phyloP scores from a whole-genome alignment of 306 rosid genomes.

The Malus orientalis region DNA sequence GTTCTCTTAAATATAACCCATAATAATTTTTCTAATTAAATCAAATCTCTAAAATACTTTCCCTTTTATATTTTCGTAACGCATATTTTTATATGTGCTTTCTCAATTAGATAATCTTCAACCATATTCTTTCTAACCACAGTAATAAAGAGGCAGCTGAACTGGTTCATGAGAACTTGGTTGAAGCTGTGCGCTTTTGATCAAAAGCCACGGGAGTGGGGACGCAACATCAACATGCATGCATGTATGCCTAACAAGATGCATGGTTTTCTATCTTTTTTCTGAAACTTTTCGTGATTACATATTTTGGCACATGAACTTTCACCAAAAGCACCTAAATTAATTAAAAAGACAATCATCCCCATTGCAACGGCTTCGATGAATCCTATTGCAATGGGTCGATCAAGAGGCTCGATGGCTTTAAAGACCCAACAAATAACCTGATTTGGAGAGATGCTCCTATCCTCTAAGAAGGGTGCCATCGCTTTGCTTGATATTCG shows the following conservation, averaged over 20 bases:
- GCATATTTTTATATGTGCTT: background rate
- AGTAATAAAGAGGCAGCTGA: background rate
- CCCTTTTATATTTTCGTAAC: too few relatives aligned
- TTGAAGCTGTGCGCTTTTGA: background rate
- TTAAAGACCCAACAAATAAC: background rate
- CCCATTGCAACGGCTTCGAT: background rate
- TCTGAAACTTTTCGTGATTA: background rate
- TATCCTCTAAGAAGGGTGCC: background rate
- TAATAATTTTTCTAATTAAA: too few relatives aligned
- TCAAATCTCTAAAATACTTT: too few relatives aligned
- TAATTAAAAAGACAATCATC: background rate
- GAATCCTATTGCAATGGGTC: background rate
- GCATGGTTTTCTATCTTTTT: background rate
- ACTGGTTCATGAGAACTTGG: background rate
- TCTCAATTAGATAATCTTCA: background rate
- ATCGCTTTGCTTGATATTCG: background rate
- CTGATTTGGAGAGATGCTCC: background rate
- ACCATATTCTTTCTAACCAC: background rate
- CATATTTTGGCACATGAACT: background rate
- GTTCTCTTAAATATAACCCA: too few relatives aligned
- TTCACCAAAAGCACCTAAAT: background rate
- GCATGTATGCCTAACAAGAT: background rate
- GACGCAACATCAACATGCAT: background rate
- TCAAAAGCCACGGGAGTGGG: background rate
- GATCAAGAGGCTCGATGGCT: background rate